phyloP scores from a whole-genome alignment of 2,329 filamentous ascomycete species.

The Samsoniella hepiali region DNA sequence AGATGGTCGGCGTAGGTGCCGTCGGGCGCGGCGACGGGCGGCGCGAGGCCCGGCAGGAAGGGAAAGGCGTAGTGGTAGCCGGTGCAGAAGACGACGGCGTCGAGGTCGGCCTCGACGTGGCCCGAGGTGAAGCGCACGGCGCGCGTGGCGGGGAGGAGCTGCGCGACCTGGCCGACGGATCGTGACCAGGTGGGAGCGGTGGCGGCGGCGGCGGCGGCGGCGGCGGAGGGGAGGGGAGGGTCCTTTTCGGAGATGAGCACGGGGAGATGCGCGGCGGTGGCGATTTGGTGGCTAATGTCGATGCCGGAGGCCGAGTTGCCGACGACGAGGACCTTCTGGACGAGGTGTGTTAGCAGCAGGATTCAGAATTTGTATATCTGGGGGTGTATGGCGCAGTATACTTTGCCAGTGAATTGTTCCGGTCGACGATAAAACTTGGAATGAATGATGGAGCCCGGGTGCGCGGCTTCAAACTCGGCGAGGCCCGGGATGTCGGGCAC shows the following conservation, averaged over 20 bases:
- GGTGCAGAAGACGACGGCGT: constrained; percentile 77
- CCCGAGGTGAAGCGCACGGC: constrained; percentile 62
- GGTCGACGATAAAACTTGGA: constrained; percentile 65
- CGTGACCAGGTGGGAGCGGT: constrained; percentile 30
- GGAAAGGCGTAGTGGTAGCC: constrained; percentile 82
- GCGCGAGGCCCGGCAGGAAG: constrained; percentile 50
- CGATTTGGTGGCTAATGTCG: constrained; percentile 66
- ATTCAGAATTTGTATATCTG: neutral
- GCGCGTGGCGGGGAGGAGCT: constrained; percentile 41
- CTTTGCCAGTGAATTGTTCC: constrained; percentile 32
- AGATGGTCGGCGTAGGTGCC: constrained; percentile 65
- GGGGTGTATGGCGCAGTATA: constrained; percentile 6
- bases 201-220: constrained; percentile 27
- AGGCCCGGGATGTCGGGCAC: constrained; percentile 57
- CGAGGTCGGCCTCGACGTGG: constrained; percentile 60
- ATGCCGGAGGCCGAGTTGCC: constrained; percentile 70
- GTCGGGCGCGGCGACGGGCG: constrained; percentile 54
- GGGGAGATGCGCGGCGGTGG: constrained; percentile 47
- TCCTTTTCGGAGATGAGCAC: constrained; percentile 54
- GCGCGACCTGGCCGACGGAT: constrained; percentile 45
- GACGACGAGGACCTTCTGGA: constrained; percentile 61
- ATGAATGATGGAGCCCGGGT: constrained; percentile 53
- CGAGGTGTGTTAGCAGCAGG: neutral
- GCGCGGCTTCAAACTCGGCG: constrained; percentile 45
- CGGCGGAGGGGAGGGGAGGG: constrained; percentile 23